Base-by-base conservation (phyloP, 306 rosid species). In the Adenanthera pavonina region DNA sequence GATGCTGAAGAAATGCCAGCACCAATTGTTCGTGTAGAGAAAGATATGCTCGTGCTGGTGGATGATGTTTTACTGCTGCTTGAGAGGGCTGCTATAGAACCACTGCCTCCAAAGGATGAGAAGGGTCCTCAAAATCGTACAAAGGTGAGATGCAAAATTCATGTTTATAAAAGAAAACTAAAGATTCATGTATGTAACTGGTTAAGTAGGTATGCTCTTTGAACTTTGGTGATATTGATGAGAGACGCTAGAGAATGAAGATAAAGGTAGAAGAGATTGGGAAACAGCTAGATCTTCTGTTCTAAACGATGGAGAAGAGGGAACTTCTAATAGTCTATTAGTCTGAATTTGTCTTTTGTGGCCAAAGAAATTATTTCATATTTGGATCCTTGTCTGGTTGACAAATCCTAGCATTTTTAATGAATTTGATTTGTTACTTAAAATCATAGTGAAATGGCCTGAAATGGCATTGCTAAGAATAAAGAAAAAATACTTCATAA, bases 51-150 rank as follows among this genome's bases (percentile, higher is more conserved):
- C 88, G 91, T 92, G 30, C 82, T 96, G 85, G 98, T 87, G 84
- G 99, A 94, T 89, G 99, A 96, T 90, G 97, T 96, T 60, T 86
- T 96, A 51, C 65, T 82, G 53, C 87, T 96, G 73, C 98, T 96
- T 84, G 95, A 93, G 90, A 93, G 99, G 88, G 99, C 98, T 82
- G 94, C 98, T 64, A 36, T 91, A 78, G 99, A 96, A 81, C 98
- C 98, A 75, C 89, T 96, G 79, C 98, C 99, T 83, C 99, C 99
- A 0, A 96, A 96, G 88, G 99, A 96, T 78, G 99, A 96, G 90
- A 96, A 96, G 86, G 99, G 98, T 85, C 98, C 98, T 75, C 99
- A 96, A 84, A 96, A 96, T 85, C 98, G 98, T 54, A 96, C 97
- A 10, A 96, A 96, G 97, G 99, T 93, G 81, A 79, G 94, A 75